Evolutionary conservation across 179 eudicot species (phyloP).

Genomic region (Drosera spatulata): DNA sequence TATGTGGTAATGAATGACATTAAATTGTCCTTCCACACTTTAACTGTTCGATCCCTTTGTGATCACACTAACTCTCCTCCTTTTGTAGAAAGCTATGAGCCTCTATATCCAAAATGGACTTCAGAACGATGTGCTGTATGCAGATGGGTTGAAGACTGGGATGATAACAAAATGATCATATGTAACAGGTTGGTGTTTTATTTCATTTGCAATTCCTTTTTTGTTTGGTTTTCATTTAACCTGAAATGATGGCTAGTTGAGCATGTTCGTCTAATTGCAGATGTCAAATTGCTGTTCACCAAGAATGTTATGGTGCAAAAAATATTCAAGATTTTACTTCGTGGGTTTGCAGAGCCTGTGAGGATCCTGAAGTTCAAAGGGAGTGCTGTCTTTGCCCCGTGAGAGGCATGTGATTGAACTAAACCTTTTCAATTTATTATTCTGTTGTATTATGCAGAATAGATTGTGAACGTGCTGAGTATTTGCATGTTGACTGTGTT

Average conservation of each 20-base stretch:
- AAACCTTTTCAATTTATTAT: not conserved
- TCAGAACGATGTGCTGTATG: constrained; percentile 93
- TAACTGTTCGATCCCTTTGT: not conserved
- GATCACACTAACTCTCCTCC: not conserved
- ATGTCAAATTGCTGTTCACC: constrained; percentile 98
- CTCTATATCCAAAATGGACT: constrained; percentile 74
- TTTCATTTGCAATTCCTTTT: not conserved
- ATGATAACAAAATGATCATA: constrained; percentile 70
- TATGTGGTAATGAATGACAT: not conserved
- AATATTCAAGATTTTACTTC: constrained; percentile 53
- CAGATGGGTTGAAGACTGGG: constrained; percentile 93
- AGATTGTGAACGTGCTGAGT: no score
- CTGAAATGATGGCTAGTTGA: not conserved
- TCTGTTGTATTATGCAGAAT: not conserved
- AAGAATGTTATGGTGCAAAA: constrained; percentile 83
- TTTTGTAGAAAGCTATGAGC: constrained; percentile 52
- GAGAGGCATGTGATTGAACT: constrained; percentile 43
- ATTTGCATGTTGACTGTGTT: no score
- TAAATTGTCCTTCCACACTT: not conserved
- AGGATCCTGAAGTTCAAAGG: constrained; percentile 47
- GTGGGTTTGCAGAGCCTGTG: constrained; percentile 98
- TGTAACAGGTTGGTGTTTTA: constrained; percentile 61
- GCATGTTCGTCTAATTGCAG: constrained; percentile 17
- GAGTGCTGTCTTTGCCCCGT: constrained; percentile 96
- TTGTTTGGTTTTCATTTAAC: not conserved